Conservation (phyloP, 73 alveolate species). For the Tetrahymena thermophila region DNA sequence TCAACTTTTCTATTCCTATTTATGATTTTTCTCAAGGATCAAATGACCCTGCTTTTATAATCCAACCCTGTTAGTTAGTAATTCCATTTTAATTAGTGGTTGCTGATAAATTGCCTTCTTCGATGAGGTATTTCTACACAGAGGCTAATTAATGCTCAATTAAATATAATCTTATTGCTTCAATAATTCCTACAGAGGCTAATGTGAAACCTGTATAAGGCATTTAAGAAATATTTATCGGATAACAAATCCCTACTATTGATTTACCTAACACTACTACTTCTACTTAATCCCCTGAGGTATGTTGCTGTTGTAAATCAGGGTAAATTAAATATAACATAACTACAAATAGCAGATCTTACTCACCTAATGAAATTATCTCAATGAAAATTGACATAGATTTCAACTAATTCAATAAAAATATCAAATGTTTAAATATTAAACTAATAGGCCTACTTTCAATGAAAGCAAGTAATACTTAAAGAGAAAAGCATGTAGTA, state of each 20-base stretch:
- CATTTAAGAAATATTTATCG: not conserved
- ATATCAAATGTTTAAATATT: not conserved
- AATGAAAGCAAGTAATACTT: not conserved
- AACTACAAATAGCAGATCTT: not conserved
- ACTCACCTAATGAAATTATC: not conserved
- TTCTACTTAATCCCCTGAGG: not conserved
- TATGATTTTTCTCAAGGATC: not conserved
- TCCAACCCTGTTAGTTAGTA: not conserved
- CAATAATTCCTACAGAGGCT: not conserved
- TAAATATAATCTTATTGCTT: not conserved
- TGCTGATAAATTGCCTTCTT: not conserved
- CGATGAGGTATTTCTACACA: not conserved
- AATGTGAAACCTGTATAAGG: not conserved
- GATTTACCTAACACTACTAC: not conserved
- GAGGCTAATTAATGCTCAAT: not conserved
- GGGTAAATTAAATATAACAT: not conserved
- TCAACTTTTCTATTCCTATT: not conserved
- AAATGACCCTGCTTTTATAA: not conserved
- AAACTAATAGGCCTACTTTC: not conserved
- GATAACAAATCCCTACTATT: not conserved
- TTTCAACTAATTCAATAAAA: not conserved
- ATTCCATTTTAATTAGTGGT: not conserved
- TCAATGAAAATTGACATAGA: not conserved
- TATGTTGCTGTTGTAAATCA: not conserved
- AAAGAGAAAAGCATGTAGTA: not conserved